These are phyloP conservation scores for Citrus medica DNA, from an alignment of 345 rosid genomes.

Conservation along the genomic window DNA sequence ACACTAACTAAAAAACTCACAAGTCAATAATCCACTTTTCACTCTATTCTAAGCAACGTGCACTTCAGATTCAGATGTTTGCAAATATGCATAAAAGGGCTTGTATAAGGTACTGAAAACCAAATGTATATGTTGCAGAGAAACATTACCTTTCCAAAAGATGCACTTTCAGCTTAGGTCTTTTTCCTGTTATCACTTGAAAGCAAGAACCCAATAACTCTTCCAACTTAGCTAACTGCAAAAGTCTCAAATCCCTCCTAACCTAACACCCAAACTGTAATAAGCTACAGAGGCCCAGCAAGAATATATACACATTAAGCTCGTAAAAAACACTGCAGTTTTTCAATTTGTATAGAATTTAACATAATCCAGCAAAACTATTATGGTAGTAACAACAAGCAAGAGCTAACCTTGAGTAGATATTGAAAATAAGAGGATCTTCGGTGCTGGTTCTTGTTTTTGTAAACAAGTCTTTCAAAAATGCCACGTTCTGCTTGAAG, in stretches of 20 bases:
- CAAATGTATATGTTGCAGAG: not conserved
- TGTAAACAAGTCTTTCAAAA: conserved; percentile 78
- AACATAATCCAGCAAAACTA: not conserved
- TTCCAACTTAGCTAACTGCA: conserved; percentile 60
- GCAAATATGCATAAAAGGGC: not conserved
- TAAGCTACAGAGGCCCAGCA: not conserved
- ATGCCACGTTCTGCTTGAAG: conserved; percentile 56
- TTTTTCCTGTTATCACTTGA: conserved; percentile 52
- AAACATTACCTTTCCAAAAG: conserved; percentile 70
- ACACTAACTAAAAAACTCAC: not conserved
- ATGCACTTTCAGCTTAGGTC: conserved; percentile 64
- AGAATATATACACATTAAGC: not conserved
- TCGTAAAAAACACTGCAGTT: not conserved
- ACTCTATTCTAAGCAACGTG: not conserved
- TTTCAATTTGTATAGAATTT: not conserved
- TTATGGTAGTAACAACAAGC: not conserved
- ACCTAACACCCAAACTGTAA: conserved; percentile 41
- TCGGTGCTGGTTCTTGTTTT: conserved; percentile 93
- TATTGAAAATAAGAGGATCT: conserved; percentile 84
- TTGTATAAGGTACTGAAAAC: not conserved
- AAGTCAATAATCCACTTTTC: not conserved
- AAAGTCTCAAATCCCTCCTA: conserved; percentile 79
- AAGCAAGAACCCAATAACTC: conserved; percentile 65
- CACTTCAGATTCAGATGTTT: not conserved
- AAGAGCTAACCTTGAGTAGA: conserved; percentile 62